Conservation (phyloP, 2,329 filamentous ascomycete species). For the Waltergamsia citrina region DNA sequence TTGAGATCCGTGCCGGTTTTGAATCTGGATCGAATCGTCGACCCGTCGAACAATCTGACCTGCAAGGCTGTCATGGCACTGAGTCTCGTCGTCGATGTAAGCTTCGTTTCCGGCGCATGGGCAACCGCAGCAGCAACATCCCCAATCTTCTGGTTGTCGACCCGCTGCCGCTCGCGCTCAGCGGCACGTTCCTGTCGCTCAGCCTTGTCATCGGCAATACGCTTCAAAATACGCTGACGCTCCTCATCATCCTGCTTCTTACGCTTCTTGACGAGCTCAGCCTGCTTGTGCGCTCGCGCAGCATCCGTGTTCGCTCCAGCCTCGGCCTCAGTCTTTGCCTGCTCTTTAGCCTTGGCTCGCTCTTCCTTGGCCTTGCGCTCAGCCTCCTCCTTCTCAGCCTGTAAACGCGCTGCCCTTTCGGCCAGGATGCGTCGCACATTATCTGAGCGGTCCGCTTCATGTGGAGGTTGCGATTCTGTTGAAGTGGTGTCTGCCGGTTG, state of each 20-base stretch:
- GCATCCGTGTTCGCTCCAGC: conserved; percentile 18
- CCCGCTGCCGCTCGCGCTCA: conserved; percentile 32
- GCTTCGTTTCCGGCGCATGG: conserved; percentile 20
- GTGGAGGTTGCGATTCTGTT: conserved; percentile 4
- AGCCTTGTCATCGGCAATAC: conserved; percentile 68
- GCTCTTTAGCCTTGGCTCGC: conserved; percentile 34
- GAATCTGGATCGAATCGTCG: conserved; percentile 67
- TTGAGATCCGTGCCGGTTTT: conserved; percentile 51
- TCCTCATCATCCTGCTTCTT: conserved; percentile 60
- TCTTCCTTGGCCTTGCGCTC: conserved; percentile 41
- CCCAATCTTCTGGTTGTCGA: conserved; percentile 15
- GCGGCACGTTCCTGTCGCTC: conserved; percentile 51
- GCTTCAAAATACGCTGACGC: conserved; percentile 59
- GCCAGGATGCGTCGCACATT: conserved; percentile 30
- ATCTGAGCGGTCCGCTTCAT: conserved; percentile 18
- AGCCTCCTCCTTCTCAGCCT: conserved; percentile 29
- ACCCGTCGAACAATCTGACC: conserved; percentile 76
- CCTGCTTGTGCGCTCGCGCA: conserved; percentile 32
- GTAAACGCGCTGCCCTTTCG: conserved; percentile 38
- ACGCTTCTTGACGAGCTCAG: conserved; percentile 49
- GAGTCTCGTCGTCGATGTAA: conserved; percentile 14
- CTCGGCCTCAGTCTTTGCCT: conserved; percentile 31
- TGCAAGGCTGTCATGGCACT: conserved; percentile 49
- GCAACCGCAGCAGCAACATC: conserved; percentile 18
- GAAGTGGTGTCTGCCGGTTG: conserved; percentile 3